A percentile compares a stretch with the other conserved stretches of the same genome.
phyloP scores from a whole-genome alignment of 345 rosid species.

The Linum lewisii region DNA sequence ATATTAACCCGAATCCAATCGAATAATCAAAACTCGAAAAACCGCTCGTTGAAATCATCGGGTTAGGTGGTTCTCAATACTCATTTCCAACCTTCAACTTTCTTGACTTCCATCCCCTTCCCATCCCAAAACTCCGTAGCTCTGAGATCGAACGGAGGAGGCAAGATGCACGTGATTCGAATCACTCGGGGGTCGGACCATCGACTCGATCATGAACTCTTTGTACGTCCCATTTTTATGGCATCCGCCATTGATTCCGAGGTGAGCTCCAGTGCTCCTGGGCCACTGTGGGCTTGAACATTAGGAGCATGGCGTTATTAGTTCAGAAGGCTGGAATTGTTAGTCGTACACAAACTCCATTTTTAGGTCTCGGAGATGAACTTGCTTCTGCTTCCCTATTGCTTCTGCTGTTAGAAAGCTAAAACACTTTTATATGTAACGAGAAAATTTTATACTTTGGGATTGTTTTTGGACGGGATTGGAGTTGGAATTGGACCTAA shows the following conservation, averaged over 20 bases:
- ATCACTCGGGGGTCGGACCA: constrained; percentile 34
- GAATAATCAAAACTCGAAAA: too few relatives aligned
- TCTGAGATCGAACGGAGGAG: constrained; percentile 25
- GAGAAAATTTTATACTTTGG: too few relatives aligned
- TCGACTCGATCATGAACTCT: constrained; percentile 39
- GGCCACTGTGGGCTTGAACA: constrained; percentile 35
- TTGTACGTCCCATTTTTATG: constrained; percentile 20
- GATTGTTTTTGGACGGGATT: too few relatives aligned
- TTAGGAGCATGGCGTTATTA: constrained; percentile 39
- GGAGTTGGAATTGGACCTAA: too few relatives aligned
- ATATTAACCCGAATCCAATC: too few relatives aligned
- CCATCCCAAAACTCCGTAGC: constrained; percentile 20
- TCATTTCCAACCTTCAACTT: constrained; percentile 26
- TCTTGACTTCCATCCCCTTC: constrained; percentile 15
- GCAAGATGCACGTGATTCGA: constrained; percentile 36
- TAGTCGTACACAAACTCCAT: constrained; percentile 52
- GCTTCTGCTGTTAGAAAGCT: constrained; percentile 25
- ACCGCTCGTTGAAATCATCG: too few relatives aligned
- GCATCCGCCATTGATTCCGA: constrained; percentile 36
- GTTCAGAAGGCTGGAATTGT: constrained; percentile 40
- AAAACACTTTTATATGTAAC: not conserved
- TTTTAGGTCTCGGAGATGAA: constrained; percentile 30
- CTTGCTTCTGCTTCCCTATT: constrained; percentile 38
- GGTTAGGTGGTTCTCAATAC: constrained; percentile 7
- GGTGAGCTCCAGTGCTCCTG: constrained; percentile 30